Base-by-base conservation (phyloP, 2,329 filamentous ascomycete species). In the Aspergillus texensis region DNA sequence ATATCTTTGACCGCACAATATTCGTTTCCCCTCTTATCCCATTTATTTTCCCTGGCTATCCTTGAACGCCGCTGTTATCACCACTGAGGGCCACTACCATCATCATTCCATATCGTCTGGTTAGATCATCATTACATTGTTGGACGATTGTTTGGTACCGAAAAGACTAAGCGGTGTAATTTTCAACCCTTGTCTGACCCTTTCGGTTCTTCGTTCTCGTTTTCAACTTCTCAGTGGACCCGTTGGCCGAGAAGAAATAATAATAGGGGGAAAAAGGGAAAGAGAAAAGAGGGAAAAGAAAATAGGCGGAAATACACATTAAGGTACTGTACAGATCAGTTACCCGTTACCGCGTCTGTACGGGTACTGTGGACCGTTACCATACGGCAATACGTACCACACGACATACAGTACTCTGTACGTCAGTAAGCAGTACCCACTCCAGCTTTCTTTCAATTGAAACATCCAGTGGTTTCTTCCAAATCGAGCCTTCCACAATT, bases 401-500 rank as follows among this genome's bases (percentile, higher is more conserved):
- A 32, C 28, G 28, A 52, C 28, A 52, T 52, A 52, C 48, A 52
- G 48, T 52, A 52, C 48, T 32, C 46, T 50, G 46, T 67, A 67
- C 60, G 65, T 63, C 64, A 67, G 65, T 50, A 58, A 60, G 53
- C 53, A 45, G 65, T 61, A 62, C 60, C 68, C 68, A 70, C 68
- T 60, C 46, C 60, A 70, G 65, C 68, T 69, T 65, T 66, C 65
- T 65, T 67, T 70, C 61, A 32, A 66, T 69, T 69, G 68, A 70
- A 70, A 70, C 68, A 67, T 70, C 68, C 67, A 69, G 64, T 64
- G 50, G 63, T 65, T 70, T 70, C 68, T 70, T 67, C 66, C 48
- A 64, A 69, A 63, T 66, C 65, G 67, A 67, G 62, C 67, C 64
- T 70, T 70, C 65, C 66, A 68, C 68, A 70, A 66, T 70, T 68